Percentiles rank a stretch among this genome's conserved stretches.
Evolutionary conservation across 257 asterid species (phyloP).

Genomic region (Primulina huaijiensis): DNA sequence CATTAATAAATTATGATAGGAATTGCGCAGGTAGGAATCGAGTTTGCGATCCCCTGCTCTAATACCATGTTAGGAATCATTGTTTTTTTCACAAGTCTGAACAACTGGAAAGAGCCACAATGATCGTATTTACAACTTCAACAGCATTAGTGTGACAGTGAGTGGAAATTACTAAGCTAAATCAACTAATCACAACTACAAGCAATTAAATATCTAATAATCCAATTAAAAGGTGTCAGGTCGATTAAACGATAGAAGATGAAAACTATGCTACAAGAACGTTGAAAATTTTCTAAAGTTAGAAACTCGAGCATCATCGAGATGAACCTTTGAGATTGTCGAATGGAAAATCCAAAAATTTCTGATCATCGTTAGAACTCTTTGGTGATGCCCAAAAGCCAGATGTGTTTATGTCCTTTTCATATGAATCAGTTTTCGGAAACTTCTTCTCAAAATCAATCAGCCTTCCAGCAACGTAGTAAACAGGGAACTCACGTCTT

Average conservation of each 20-base stretch:
- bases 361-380: constrained; percentile 21
- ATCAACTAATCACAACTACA: neutral
- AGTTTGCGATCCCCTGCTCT: no score
- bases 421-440: constrained; percentile 40
- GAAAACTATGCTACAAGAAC: neutral
- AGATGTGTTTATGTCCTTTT: constrained; percentile 30
- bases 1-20: no score
- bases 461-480: constrained; percentile 60
- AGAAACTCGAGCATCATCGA: constrained; percentile 7
- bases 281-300: neutral
- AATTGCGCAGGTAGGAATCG: no score
- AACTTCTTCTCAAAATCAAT: constrained; percentile 70
- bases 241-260: no score
- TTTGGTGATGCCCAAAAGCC: constrained; percentile 44
- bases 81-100: no score
- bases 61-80: no score
- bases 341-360: constrained; percentile 26
- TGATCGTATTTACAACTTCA: neutral
- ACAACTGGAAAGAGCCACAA: no score
- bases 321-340: constrained; percentile 46
- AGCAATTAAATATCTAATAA: neutral
- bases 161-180: neutral
- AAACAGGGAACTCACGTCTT: constrained; percentile 56
- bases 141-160: neutral
- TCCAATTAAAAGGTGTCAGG: neutral